These are phyloP conservation scores for Herpetomonas samuelpessoai DNA, from an alignment of 208 protist genomes.

Conservation along the genomic window DNA sequence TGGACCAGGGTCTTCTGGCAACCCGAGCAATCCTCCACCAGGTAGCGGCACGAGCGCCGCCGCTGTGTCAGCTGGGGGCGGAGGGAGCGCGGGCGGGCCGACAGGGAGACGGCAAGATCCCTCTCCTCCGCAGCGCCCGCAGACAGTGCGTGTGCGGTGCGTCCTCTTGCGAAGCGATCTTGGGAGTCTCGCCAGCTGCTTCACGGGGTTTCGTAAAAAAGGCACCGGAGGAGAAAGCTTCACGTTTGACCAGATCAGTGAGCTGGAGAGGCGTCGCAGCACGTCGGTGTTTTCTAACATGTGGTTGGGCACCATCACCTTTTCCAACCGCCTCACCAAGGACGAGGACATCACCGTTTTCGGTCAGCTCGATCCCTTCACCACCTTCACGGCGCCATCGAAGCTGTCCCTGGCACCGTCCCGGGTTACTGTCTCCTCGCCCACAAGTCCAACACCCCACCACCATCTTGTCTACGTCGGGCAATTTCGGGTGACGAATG, in stretches of 20 bases:
- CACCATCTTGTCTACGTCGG: slow-evolving; percentile 45
- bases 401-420: slow-evolving; percentile 24
- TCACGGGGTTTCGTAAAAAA: slow-evolving; percentile 55
- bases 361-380: slow-evolving; percentile 59
- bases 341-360: slow-evolving; percentile 82
- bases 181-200: slow-evolving; percentile 36
- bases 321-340: slow-evolving; percentile 63
- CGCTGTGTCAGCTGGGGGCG: background rate
- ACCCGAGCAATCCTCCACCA: too few relatives aligned
- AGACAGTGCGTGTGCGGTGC: slow-evolving; percentile 69
- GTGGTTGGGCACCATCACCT: slow-evolving; percentile 72
- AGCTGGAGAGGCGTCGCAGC: slow-evolving; percentile 43
- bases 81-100: slow-evolving; percentile 1
- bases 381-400: slow-evolving; percentile 57
- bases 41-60: background rate
- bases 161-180: slow-evolving; percentile 50
- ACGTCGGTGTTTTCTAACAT: slow-evolving; percentile 47
- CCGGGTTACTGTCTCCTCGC: slow-evolving; percentile 11
- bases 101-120: too few relatives aligned
- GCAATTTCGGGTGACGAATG: slow-evolving; percentile 48
- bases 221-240: slow-evolving; percentile 18
- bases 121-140: slow-evolving; percentile 16
- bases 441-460: background rate
- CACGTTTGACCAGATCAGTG: slow-evolving; percentile 57
- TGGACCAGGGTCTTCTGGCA: too few relatives aligned